These are phyloP conservation scores for Flaveria sonorensis DNA, from an alignment of 129 eudicot species.

Conservation along the genomic window DNA sequence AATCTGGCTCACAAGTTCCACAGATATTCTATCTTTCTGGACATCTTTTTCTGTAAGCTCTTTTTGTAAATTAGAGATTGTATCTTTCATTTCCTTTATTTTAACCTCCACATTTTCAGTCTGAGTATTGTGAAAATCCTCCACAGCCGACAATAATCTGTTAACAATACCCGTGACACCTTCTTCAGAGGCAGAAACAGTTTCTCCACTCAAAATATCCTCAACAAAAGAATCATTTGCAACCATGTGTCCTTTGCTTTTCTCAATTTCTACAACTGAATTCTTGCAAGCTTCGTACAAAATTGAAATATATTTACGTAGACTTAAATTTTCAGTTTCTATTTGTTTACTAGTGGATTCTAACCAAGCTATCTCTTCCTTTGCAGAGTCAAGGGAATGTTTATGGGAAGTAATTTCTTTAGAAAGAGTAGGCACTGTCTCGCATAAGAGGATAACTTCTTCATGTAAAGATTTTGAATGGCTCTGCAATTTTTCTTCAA, in stretches of 20 bases:
- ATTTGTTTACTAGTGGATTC: slow-evolving; percentile 56
- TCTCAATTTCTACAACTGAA: slow-evolving; percentile 58
- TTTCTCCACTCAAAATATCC: slow-evolving; percentile 32
- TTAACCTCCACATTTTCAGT: slow-evolving; percentile 42
- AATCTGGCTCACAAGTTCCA: slow-evolving; percentile 79
- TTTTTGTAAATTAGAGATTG: slow-evolving; percentile 65
- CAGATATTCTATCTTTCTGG: slow-evolving; percentile 71
- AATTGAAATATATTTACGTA: slow-evolving; percentile 46
- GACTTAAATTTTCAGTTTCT: slow-evolving; percentile 46
- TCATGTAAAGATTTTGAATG: slow-evolving; percentile 50
- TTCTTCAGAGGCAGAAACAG: slow-evolving; percentile 46
- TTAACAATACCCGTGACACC: slow-evolving; percentile 42
- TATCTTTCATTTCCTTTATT: slow-evolving; percentile 63
- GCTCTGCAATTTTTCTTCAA: slow-evolving; percentile 45
- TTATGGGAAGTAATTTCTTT: slow-evolving; percentile 50
- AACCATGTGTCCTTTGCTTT: slow-evolving; percentile 46
- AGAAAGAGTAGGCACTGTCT: slow-evolving; percentile 37
- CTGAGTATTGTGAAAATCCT: slow-evolving; percentile 45
- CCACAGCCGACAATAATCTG: slow-evolving; percentile 51
- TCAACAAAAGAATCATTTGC: slow-evolving; percentile 39
- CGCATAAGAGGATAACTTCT: slow-evolving; percentile 47
- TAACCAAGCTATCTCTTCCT: slow-evolving; percentile 47
- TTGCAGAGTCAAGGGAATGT: slow-evolving; percentile 48
- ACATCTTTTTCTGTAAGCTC: slow-evolving; percentile 86
- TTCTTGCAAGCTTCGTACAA: slow-evolving; percentile 69